A percentile compares a stretch with the other conserved stretches of the same genome.
Evolutionary conservation across 2,329 filamentous ascomycete genomes (phyloP).

Genomic region (Curvularia sp.): DNA sequence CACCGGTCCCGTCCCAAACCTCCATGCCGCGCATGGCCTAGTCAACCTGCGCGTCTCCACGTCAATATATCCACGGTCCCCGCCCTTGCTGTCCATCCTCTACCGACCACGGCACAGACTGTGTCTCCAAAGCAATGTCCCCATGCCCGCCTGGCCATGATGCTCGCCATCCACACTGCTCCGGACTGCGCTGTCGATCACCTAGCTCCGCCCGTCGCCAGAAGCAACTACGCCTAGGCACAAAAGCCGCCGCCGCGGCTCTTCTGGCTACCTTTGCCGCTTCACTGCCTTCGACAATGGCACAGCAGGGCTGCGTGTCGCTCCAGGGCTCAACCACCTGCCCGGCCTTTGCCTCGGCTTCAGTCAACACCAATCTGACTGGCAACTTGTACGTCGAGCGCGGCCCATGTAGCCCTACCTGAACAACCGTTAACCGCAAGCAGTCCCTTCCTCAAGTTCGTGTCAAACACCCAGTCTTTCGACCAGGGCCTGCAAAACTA

Average conservation of each 20-base stretch:
- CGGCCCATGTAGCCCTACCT: neutral
- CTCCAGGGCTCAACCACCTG: slow-evolving; percentile 73
- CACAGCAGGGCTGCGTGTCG: slow-evolving; percentile 66
- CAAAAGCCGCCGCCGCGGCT: slow-evolving; percentile 25
- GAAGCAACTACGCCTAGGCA: slow-evolving; percentile 29
- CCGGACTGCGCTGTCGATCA: slow-evolving; percentile 20
- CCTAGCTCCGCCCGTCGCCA: slow-evolving; percentile 26
- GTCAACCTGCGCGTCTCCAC: slow-evolving; percentile 42
- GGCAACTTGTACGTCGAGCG: slow-evolving; percentile 65
- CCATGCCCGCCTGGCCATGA: slow-evolving; percentile 21
- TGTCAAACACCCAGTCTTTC: slow-evolving; percentile 77
- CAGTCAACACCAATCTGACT: slow-evolving; percentile 71
- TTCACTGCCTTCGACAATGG: slow-evolving; percentile 41
- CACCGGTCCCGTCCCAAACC: slow-evolving; percentile 3
- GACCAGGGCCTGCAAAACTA: slow-evolving; percentile 77
- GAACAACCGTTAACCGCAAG: slow-evolving; percentile 16
- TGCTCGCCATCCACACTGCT: slow-evolving; percentile 14
- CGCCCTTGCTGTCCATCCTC: slow-evolving; percentile 17
- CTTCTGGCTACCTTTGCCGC: slow-evolving; percentile 40
- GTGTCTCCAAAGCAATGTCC: slow-evolving; percentile 29
- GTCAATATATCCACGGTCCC: slow-evolving; percentile 18
- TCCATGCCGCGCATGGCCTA: slow-evolving; percentile 41
- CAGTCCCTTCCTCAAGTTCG: slow-evolving; percentile 85
- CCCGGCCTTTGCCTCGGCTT: slow-evolving; percentile 74
- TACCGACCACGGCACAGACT: slow-evolving; percentile 19